Conservation (phyloP, 768 basidiomycete genomes). For the Boletus reticulatus region DNA sequence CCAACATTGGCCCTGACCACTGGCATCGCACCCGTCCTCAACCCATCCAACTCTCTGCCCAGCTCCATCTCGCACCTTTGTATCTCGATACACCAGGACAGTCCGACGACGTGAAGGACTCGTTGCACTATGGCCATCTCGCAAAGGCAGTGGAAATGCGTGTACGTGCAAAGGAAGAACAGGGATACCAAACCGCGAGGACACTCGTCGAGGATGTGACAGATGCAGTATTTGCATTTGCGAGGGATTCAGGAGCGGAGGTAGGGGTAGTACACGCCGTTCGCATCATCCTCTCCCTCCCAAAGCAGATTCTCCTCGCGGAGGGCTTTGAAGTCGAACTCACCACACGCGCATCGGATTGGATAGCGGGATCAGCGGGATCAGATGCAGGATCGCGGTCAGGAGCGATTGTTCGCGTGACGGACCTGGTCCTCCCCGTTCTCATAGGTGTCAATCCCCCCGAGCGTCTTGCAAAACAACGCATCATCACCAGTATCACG, state of each 20-base stretch:
- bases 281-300: conserved; percentile 41
- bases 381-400: background rate
- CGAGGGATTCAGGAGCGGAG: conserved; percentile 3
- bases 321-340: conserved; percentile 42
- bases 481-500: conserved; percentile 53
- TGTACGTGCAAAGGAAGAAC: conserved; percentile 8
- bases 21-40: conserved; percentile 50
- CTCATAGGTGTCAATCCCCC: conserved; percentile 73
- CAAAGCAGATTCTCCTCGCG: conserved; percentile 54
- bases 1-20: conserved; percentile 47
- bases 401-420: conserved; percentile 38
- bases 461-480: conserved; percentile 63
- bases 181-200: conserved; percentile 27
- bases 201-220: conserved; percentile 38
- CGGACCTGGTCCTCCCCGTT: conserved; percentile 47
- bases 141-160: conserved; percentile 44
- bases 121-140: conserved; percentile 66
- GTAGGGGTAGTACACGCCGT: conserved; percentile 26
- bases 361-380: background rate
- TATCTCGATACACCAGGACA: conserved; percentile 45
- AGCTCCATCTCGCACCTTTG: conserved; percentile 38
- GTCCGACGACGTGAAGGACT: conserved; percentile 52
- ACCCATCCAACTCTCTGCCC: conserved; percentile 49
- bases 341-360: conserved; percentile 12
- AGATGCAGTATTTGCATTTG: conserved; percentile 36